A percentile compares a stretch with the other conserved stretches of the same genome.
Conservation (phyloP, 768 basidiomycete genomes). For the Kwoniella dendrophila region DNA sequence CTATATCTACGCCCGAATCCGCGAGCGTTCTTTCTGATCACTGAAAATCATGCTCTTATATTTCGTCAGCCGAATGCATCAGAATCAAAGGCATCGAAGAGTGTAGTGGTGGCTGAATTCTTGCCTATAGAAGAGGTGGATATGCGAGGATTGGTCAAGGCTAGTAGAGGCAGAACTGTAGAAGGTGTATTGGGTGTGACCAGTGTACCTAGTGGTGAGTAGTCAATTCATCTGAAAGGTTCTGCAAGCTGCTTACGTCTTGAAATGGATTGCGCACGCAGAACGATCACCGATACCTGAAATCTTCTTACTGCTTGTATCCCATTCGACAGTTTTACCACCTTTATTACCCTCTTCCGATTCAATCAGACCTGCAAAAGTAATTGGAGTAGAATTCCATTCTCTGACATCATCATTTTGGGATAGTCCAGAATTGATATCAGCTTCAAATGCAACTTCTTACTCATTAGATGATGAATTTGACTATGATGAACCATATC, state of each 20-base stretch:
- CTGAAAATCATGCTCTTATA: conserved; percentile 47
- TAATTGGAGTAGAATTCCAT: conserved; percentile 87
- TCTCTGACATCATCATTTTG: conserved; percentile 79
- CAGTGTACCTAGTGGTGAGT: conserved; percentile 56
- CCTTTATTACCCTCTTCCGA: conserved; percentile 62
- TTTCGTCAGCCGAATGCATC: conserved; percentile 48
- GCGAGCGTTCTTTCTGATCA: conserved; percentile 48
- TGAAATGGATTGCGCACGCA: conserved; percentile 12
- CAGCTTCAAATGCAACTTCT: conserved; percentile 17
- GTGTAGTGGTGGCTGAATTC: conserved; percentile 78
- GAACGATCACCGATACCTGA: conserved; percentile 49
- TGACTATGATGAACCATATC: conserved; percentile 35
- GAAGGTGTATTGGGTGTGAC: conserved; percentile 72
- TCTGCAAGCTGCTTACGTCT: neutral
- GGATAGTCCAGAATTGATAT: conserved; percentile 64
- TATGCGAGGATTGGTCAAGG: conserved; percentile 64
- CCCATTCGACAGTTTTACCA: conserved; percentile 70
- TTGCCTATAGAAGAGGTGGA: conserved; percentile 73
- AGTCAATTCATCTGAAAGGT: neutral
- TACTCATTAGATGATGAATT: conserved; percentile 7
- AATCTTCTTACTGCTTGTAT: conserved; percentile 80
- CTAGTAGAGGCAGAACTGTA: conserved; percentile 73
- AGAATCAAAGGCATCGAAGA: conserved; percentile 37
- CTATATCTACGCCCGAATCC: conserved; percentile 51
- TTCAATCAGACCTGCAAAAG: conserved; percentile 65